Base-by-base conservation (phyloP, 192 early-diverging fungal genomes). In the Fimicolochytrium jonesii region DNA sequence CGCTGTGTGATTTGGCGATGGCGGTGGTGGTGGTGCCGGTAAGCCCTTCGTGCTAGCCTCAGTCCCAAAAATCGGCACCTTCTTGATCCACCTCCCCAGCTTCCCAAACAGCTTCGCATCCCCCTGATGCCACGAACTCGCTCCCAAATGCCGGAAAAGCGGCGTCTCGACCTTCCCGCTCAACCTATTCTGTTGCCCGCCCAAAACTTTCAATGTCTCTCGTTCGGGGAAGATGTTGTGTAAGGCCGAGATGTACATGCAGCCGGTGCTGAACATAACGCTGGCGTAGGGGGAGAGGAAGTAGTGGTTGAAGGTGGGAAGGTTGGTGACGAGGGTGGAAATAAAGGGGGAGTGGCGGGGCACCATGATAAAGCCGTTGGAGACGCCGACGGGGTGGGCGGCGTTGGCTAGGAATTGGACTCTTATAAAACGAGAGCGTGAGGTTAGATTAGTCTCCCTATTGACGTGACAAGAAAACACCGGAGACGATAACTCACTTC, bases 221-320 rank as follows among this genome's bases (percentile, higher is more conserved):
- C 56, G 58, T n/a, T 55, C 18, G 18, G 17, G 20, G 58, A 39
- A 60, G 17, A 33, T 49, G 6, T 28, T 35, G 31, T 57, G 63
- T 28, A 64, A 49, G 18, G 64, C 46, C 31, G 56, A 72, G 18
- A 75, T 26, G 52, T 63, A 75, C 59, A 68, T 64, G 59, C 69
- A 70, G 15, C 73, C 73, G 35, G 73, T 71, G 36, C 56, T 68
- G 52, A 68, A 75, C 51, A 75, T 72, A 29, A 75, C 68, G 41
- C 64, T 75, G 4, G 56, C 48, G 50, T 75, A 75, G 18, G 73
- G 36, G 15, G 56, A 62, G 36, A 70, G 1, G 42, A 67, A 65
- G 29, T n/a, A 49, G 32, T 35, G 63, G 47, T 75, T 54, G 42
- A 56, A 71, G 26, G 11, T 26, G 30, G 30, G 26, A 29, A 75